phyloP scores from a whole-genome alignment of 2,329 filamentous ascomycete species.

The Fusarium algeriense region DNA sequence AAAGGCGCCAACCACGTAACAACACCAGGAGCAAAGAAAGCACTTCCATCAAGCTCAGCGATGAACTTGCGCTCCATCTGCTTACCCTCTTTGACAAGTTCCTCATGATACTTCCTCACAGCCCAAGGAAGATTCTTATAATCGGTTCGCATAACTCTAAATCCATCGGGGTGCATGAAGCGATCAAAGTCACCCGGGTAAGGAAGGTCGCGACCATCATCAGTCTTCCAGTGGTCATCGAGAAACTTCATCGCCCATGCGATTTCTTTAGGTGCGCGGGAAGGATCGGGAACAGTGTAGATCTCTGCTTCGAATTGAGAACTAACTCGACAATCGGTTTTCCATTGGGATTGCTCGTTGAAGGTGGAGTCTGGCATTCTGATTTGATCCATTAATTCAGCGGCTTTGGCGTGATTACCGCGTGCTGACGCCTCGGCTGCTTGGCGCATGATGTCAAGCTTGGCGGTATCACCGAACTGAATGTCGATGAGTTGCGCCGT shows the following conservation, averaged over 20 bases:
- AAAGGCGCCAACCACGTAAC: conserved; percentile 28
- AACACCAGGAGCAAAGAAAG: conserved; percentile 35
- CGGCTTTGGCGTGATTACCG: conserved; percentile 14
- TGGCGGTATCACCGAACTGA: conserved; percentile 14
- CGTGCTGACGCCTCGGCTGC: conserved; percentile 2
- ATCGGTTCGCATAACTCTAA: conserved; percentile 22
- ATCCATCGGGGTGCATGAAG: conserved; percentile 30
- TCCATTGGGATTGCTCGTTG: background rate
- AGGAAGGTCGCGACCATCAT: conserved; percentile 24
- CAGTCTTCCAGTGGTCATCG: conserved; percentile 30
- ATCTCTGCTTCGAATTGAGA: conserved; percentile 25
- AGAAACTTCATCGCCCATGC: conserved; percentile 32
- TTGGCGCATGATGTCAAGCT: conserved; percentile 1
- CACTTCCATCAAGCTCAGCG: conserved; percentile 23
- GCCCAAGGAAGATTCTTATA: conserved; percentile 31
- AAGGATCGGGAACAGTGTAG: conserved; percentile 13
- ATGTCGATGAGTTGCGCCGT: conserved; percentile 27
- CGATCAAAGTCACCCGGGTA: conserved; percentile 30
- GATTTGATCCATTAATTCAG: background rate
- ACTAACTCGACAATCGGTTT: conserved; percentile 20
- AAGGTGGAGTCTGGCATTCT: background rate
- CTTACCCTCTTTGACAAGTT: conserved; percentile 16
- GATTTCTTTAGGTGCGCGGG: conserved; percentile 12
- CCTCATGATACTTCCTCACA: conserved; percentile 28
- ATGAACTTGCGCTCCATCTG: conserved; percentile 32